Base-by-base conservation (phyloP, 2,329 filamentous ascomycete genomes). In the Fusarium verrucosum region DNA sequence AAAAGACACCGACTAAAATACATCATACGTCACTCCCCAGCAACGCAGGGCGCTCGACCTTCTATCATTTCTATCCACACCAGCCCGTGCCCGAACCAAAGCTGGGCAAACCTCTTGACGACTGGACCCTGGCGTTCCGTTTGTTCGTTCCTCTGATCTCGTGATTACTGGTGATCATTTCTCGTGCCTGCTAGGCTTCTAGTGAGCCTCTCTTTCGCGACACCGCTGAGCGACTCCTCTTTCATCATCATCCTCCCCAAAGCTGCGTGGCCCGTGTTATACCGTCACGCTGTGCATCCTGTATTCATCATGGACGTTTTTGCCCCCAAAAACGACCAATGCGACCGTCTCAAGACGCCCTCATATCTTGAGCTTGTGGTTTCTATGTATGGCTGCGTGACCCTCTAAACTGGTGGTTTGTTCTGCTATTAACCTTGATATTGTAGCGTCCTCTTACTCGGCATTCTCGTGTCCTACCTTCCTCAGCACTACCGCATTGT, bases 401-500 rank as follows among this genome's bases (percentile, higher is more conserved):
- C 26, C n/a, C 44, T 32, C 28, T 33, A 20, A 46, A 38, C 23
- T 10, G 33, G 23, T 4, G 16, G 38, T 37, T 17, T 49, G 11
- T 40, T 46, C 19, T 42, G 46, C 37, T 57, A 46, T 35, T 61
- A 49, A 58, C 52, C 23, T 17, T 45, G 20, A 36, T 28, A 30
- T 35, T 49, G 32, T 69, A 87, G 85, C 62, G 74, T 96, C 71
- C 92, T 98, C 69, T 83, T 98, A 62, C 75, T 96, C 70, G 94
- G 94, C 55, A 94, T 98, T 71, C 83, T 97, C 62, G 80, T 96
- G 57, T 98, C 94, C 30, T 99, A 99, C 80, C 85, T 98, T 4
- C 95, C 95, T 1, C 95, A 99, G 76, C 94, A 98, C 78, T 86
- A 90, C 76, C 92, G 95, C 72, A 98, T 99, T 78, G 92, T 97